These are phyloP conservation scores for Hippophae rhamnoides DNA, from an alignment of 306 rosid species.

Conservation along the genomic window DNA sequence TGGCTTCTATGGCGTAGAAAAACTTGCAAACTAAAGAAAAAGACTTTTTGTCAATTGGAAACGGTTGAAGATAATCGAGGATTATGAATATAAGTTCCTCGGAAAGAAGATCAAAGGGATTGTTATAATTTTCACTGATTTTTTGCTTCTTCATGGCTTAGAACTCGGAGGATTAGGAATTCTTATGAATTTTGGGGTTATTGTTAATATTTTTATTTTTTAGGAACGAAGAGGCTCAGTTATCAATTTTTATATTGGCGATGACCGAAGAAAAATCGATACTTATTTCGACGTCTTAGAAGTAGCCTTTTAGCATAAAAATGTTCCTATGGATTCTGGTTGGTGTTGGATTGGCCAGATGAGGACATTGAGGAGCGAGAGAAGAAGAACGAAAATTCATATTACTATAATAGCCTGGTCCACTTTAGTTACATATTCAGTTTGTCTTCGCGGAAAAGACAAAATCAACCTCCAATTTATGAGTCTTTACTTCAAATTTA, in stretches of 20 bases:
- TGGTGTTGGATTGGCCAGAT: slow-evolving; percentile 10
- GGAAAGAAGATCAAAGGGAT: slow-evolving; percentile 46
- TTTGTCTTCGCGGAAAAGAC: slow-evolving; percentile 15
- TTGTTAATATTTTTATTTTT: background rate
- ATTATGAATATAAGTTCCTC: slow-evolving; percentile 65
- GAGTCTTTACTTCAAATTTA: no score
- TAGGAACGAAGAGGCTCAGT: background rate
- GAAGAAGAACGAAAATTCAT: background rate
- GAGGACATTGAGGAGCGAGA: slow-evolving; percentile 10
- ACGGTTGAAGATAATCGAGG: slow-evolving; percentile 46
- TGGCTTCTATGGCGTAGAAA: slow-evolving; percentile 51
- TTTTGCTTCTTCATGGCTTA: slow-evolving; percentile 43
- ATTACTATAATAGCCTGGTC: slow-evolving; percentile 3
- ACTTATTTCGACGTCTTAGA: slow-evolving; percentile 3
- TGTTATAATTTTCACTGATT: slow-evolving; percentile 2
- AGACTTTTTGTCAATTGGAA: slow-evolving; percentile 44
- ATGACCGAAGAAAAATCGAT: background rate
- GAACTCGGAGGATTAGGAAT: background rate
- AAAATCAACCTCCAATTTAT: background rate
- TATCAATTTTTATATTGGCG: background rate
- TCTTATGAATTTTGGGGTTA: background rate
- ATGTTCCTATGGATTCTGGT: slow-evolving; percentile 9
- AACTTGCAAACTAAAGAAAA: slow-evolving; percentile 53
- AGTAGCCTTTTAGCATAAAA: slow-evolving; percentile 27
- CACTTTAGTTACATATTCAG: background rate